Base-by-base conservation (phyloP, 2,329 filamentous ascomycete species). In the Nothomitra cinnamomea region DNA sequence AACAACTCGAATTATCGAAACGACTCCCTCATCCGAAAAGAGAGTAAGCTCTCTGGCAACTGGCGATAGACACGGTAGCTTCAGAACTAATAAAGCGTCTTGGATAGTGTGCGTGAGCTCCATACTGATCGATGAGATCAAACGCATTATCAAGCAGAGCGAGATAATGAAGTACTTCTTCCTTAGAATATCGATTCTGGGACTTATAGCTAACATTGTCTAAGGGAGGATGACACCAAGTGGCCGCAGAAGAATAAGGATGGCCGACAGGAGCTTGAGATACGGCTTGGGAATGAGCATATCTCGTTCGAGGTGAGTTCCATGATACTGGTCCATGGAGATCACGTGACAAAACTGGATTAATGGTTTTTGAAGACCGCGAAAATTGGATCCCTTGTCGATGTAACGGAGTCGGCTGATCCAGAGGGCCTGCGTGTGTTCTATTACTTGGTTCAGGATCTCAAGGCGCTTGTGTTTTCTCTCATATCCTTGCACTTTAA, bases 161-260 rank as follows among this genome's bases (percentile, higher is more conserved):
- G 92, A 98, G 67, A 95, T 98, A 63, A 82, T 94, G 74, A 96
- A 96, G 87, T 94, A 78, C 53, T 74, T 59, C n/a, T 25, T 41
- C 51, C 36, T 13, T 38, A 40, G 12, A 17, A 21, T 28, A 41
- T 32, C 21, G 38, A 24, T 15, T 19, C 55, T 8, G 28, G 28
- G 32, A 38, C 42, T 47, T 17, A 15, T n/a, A 42, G 54, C 64
- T 68, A 55, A 69, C 56, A 8, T 17, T 22, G n/a, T 43, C 4
- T 17, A 60, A 94, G 87, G 73, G 92, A 98, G 80, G 92, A 98
- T 65, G 92, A 98, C 67, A 85, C 82, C 24, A 95, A 95, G 67
- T 98, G 92, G 92, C 92, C 92, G 0, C 87, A 94, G 68, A 98
- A 96, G 78, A 98, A 98, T 72, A 96, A 96, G 71, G 92, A 98